Evolutionary conservation across 2,329 filamentous ascomycete species (phyloP).

Genomic region (Hypomyces perniciosus): DNA sequence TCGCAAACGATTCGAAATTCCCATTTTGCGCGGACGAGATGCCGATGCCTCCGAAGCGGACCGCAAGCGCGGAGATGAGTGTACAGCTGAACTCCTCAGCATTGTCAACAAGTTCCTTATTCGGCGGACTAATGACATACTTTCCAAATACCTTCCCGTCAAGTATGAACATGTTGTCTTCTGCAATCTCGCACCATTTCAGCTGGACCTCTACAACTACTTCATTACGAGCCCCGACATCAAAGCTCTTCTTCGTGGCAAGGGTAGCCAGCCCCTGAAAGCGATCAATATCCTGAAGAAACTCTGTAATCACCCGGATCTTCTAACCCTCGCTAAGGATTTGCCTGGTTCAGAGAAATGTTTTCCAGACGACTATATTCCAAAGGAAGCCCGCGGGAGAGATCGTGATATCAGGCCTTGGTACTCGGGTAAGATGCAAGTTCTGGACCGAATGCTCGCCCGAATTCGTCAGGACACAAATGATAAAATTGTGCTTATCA

Average conservation of each 20-base stretch:
- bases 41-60: slow-evolving; percentile 81
- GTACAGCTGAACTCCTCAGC: slow-evolving; percentile 70
- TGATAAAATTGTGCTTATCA: slow-evolving; percentile 98
- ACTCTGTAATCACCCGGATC: slow-evolving; percentile 94
- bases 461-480: slow-evolving; percentile 94
- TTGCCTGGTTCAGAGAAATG: slow-evolving; percentile 78
- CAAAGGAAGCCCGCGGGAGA: slow-evolving; percentile 78
- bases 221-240: slow-evolving; percentile 96
- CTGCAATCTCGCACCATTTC: slow-evolving; percentile 89
- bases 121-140: slow-evolving; percentile 90
- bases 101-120: slow-evolving; percentile 99
- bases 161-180: slow-evolving; percentile 99
- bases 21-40: slow-evolving; percentile 86
- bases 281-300: slow-evolving; percentile 97
- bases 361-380: slow-evolving; percentile 82
- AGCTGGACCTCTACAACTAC: slow-evolving; percentile 89
- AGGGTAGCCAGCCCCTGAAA: slow-evolving; percentile 92
- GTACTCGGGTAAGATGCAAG: slow-evolving; percentile 98
- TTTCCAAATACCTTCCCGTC: slow-evolving; percentile 94
- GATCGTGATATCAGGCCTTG: slow-evolving; percentile 89
- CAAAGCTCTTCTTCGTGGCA: slow-evolving; percentile 82
- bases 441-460: slow-evolving; percentile 95
- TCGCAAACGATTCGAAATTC: slow-evolving; percentile 86
- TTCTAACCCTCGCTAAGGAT: slow-evolving; percentile 76
- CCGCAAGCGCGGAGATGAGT: slow-evolving; percentile 74